These are phyloP conservation scores for Solanum habrochaites DNA, from an alignment of 257 asterid species.

Conservation along the genomic window DNA sequence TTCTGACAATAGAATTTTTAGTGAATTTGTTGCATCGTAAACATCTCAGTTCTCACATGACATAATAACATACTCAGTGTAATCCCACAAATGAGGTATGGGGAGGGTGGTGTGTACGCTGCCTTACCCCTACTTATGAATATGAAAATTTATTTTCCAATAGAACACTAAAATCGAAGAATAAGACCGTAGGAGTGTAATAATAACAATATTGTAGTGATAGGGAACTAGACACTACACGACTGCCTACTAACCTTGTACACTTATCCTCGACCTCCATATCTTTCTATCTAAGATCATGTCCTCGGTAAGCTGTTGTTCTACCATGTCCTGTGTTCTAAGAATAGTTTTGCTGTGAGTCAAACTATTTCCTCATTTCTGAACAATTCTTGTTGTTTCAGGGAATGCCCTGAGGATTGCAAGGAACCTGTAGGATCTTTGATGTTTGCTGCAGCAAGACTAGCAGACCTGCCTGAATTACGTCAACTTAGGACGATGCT, in stretches of 20 bases:
- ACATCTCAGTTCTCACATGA: background rate
- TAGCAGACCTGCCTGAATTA: conserved; percentile 84
- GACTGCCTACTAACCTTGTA: background rate
- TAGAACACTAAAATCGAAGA: background rate
- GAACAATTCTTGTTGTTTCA: background rate
- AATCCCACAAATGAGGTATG: background rate
- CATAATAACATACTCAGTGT: background rate
- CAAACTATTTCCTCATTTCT: background rate
- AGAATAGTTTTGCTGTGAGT: background rate
- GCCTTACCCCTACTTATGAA: background rate
- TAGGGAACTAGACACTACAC: background rate
- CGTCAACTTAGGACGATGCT: conserved; percentile 60
- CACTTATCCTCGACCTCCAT: background rate
- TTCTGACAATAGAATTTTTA: background rate
- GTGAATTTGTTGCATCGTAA: background rate
- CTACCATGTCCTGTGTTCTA: background rate
- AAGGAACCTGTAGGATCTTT: conserved; percentile 66
- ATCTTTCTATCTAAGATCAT: background rate
- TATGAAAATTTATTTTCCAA: background rate
- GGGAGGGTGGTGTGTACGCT: background rate
- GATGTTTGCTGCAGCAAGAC: conserved; percentile 86
- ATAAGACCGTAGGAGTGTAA: background rate
- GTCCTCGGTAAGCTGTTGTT: background rate
- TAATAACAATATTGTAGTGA: no score
- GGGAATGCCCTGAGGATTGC: conserved; percentile 89